A percentile compares a stretch with the other conserved stretches of the same genome.
Evolutionary conservation across 805 yeast species (phyloP).

Genomic region (Clavispora phyllophila): DNA sequence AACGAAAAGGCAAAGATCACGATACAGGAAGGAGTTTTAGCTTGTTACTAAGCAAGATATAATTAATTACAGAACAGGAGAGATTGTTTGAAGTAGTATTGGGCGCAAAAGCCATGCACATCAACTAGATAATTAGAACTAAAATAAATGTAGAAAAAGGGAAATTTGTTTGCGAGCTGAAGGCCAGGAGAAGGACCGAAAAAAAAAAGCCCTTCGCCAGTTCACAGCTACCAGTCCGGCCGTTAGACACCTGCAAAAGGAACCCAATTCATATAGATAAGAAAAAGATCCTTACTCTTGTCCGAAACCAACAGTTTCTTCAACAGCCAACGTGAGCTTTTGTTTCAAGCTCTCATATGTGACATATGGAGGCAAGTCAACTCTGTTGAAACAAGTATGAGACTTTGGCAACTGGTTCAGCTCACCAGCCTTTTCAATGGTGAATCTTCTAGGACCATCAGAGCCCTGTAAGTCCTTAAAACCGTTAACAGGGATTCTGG

Average conservation of each 20-base stretch:
- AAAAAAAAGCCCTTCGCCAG: not conserved
- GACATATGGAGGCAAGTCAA: constrained; percentile 90
- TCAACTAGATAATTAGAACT: not conserved
- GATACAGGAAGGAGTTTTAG: not conserved
- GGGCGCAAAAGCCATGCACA: constrained; percentile 1
- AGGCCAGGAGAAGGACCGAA: not conserved
- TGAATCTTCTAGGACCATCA: constrained; percentile 98
- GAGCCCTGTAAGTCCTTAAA: constrained; percentile 98
- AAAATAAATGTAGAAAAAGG: not conserved
- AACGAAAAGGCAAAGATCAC: not conserved
- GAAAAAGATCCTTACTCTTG: constrained; percentile 58
- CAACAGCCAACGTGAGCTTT: constrained; percentile 92
- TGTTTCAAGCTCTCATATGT: constrained; percentile 81
- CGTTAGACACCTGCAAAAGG: not conserved
- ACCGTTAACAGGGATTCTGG: constrained; percentile 98
- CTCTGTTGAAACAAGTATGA: constrained; percentile 98
- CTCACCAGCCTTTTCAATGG: constrained; percentile 98
- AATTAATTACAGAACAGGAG: not conserved
- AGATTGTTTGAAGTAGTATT: not conserved
- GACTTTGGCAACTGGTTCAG: constrained; percentile 89
- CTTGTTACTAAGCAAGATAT: too few relatives aligned
- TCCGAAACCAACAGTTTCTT: constrained; percentile 98
- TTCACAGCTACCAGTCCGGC: not conserved
- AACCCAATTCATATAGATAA: not conserved
- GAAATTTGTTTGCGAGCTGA: not conserved